Base-by-base conservation (phyloP, 1,139 yeast species). In the Hemisphaericaspora xylanilytica region DNA sequence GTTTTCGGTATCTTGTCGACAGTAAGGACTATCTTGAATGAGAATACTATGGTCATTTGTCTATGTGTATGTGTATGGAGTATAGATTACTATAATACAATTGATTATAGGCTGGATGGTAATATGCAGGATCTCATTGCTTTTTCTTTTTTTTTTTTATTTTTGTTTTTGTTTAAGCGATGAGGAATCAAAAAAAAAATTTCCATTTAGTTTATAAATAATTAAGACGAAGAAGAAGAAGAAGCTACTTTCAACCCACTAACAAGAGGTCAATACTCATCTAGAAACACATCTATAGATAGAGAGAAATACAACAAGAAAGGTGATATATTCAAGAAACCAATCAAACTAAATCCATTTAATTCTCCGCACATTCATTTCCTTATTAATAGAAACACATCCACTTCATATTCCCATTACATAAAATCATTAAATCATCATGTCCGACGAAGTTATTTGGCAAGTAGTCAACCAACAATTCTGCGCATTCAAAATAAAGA, bases 381-480 rank as follows among this genome's bases (percentile, higher is more conserved):
- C 9, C n/a, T 22, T 22, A 24, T 20, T 20, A 20, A 20, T 20
- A 20, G 22, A 20, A 20, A 13, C 17, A 27, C 3, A 27, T n/a
- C n/a, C n/a, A n/a, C n/a, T n/a, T n/a, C n/a, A n/a, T n/a, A n/a
- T n/a, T n/a, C n/a, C n/a, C n/a, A n/a, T n/a, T n/a, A n/a, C n/a
- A n/a, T n/a, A n/a, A n/a, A n/a, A n/a, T n/a, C n/a, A n/a, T n/a
- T 28, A 15, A 28, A 10, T 16, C 15, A 28, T 28, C 31, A 68
- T 69, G 75, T 71, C 77, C 30, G 77, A 71, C 67, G 75, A 80
- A 73, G 78, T 85, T 52, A 85, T 88, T 54, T 88, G 96, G 96
- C 92, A 85, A 67, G 89, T 87, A 41, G 84, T 88, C 55, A 86
- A 86, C 65, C 86, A 85, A 58, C 88, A 85, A 59, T 88, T 88